Conservation (phyloP, 495 filamentous ascomycete genomes). For the Lentithecium fluviatile region DNA sequence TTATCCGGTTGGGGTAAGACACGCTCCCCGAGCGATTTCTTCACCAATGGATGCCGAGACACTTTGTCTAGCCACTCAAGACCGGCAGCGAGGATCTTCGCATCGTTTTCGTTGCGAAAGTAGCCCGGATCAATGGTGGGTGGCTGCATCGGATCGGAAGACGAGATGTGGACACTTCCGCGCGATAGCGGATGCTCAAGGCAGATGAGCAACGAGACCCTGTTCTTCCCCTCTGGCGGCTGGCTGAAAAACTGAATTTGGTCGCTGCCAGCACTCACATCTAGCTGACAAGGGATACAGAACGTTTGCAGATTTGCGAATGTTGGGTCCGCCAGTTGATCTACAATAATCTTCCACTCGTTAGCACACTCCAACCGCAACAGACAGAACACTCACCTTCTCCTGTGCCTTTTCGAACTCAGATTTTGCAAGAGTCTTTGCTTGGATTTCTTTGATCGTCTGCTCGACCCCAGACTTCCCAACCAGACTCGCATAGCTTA, state of each 20-base stretch:
- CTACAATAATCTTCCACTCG: no score
- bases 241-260: no score
- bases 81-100: background rate
- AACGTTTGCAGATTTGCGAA: constrained; percentile 25
- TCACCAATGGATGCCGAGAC: constrained; percentile 26
- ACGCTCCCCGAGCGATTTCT: constrained; percentile 31
- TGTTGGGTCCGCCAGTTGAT: no score
- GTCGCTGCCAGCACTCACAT: constrained; percentile 23
- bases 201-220: constrained; percentile 40
- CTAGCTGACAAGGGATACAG: no score
- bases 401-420: no score
- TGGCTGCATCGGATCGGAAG: constrained; percentile 54
- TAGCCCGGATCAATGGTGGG: constrained; percentile 59
- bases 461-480: no score
- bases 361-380: no score
- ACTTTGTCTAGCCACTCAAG: constrained; percentile 35
- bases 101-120: constrained; percentile 39
- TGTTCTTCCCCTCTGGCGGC: constrained; percentile 3
- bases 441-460: no score
- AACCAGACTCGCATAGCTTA: no score
- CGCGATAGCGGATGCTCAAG: constrained; percentile 41
- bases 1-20: constrained; percentile 29
- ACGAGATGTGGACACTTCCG: constrained; percentile 57
- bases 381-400: no score
- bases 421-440: no score